These are phyloP conservation scores for Abortiporus biennis DNA, from an alignment of 1,284 basidiomycete species.

Conservation along the genomic window DNA sequence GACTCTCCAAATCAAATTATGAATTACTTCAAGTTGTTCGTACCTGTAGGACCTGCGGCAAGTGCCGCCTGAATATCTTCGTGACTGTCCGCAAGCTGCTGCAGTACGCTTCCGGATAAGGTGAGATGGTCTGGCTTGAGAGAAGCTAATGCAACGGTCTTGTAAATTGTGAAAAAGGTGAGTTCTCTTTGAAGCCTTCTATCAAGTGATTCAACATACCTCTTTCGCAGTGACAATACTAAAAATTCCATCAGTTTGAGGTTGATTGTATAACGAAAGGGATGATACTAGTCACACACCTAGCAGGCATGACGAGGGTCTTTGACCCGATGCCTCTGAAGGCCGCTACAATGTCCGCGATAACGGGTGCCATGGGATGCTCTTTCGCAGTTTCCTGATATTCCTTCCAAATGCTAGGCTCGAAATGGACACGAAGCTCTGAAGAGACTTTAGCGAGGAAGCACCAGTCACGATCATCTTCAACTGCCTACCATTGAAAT, in stretches of 20 bases:
- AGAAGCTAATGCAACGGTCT: slow-evolving; percentile 38
- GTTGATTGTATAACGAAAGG: neutral
- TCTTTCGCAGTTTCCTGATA: slow-evolving; percentile 33
- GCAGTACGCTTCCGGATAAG: slow-evolving; percentile 36
- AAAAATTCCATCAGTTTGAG: neutral
- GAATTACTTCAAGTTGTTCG: neutral
- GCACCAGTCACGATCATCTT: too few relatives aligned
- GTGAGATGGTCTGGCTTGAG: slow-evolving; percentile 41
- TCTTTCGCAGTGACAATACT: slow-evolving; percentile 40
- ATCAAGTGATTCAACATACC: slow-evolving; percentile 17
- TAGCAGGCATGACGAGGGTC: slow-evolving; percentile 47
- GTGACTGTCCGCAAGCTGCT: slow-evolving; percentile 28
- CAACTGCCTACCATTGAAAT: slow-evolving; percentile 41
- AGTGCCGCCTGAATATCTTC: neutral
- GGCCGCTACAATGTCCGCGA: slow-evolving; percentile 30
- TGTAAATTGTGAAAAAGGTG: neutral
- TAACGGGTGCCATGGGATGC: slow-evolving; percentile 36
- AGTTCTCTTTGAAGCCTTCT: neutral
- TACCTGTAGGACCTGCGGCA: neutral
- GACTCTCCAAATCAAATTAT: too few relatives aligned
- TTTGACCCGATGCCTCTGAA: slow-evolving; percentile 32
- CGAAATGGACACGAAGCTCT: slow-evolving; percentile 46
- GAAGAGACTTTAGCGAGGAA: neutral
- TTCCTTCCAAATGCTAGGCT: slow-evolving; percentile 33
- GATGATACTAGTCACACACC: slow-evolving; percentile 22